Percentiles rank a stretch among this genome's conserved stretches.
Conservation (phyloP, 2,329 filamentous ascomycete genomes). For the Phialophora chinensis region DNA sequence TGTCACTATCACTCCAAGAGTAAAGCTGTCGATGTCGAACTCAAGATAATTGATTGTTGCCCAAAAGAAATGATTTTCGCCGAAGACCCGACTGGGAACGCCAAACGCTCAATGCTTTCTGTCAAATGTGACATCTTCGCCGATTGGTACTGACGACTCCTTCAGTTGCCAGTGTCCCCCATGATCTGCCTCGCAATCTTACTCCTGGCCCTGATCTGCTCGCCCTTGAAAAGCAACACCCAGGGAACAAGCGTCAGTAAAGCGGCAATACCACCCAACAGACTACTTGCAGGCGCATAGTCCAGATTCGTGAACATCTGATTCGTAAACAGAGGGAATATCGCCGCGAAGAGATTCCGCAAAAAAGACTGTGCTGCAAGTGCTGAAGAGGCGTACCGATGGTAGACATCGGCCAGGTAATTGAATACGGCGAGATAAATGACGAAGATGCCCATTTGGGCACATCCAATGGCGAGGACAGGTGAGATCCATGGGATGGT, state of each 20-base stretch:
- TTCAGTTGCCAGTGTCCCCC: conserved; percentile 2
- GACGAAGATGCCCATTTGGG: conserved; percentile 84
- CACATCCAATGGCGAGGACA: conserved; percentile 70
- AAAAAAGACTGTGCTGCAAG: conserved; percentile 86
- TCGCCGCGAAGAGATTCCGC: conserved; percentile 80
- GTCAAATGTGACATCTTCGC: neutral
- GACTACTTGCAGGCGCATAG: conserved; percentile 71
- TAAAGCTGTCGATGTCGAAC: neutral
- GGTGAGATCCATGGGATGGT: conserved; percentile 75
- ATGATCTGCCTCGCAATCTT: conserved; percentile 68
- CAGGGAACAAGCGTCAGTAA: conserved; percentile 81
- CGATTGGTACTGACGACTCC: neutral
- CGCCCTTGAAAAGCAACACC: conserved; percentile 80
- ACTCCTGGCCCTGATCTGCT: conserved; percentile 74
- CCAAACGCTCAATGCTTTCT: neutral
- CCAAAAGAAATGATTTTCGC: neutral
- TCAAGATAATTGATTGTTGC: neutral
- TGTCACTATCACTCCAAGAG: neutral
- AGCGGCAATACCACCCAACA: conserved; percentile 74
- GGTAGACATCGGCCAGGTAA: conserved; percentile 87
- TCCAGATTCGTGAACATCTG: conserved; percentile 76
- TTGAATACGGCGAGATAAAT: conserved; percentile 92
- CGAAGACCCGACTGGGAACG: neutral
- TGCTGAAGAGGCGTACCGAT: conserved; percentile 81
- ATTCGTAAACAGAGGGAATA: conserved; percentile 78